Percentiles rank a stretch among this genome's conserved stretches.
These are phyloP conservation scores for Apodospora peruviana DNA, from an alignment of 495 filamentous ascomycete species.

Conservation along the genomic window DNA sequence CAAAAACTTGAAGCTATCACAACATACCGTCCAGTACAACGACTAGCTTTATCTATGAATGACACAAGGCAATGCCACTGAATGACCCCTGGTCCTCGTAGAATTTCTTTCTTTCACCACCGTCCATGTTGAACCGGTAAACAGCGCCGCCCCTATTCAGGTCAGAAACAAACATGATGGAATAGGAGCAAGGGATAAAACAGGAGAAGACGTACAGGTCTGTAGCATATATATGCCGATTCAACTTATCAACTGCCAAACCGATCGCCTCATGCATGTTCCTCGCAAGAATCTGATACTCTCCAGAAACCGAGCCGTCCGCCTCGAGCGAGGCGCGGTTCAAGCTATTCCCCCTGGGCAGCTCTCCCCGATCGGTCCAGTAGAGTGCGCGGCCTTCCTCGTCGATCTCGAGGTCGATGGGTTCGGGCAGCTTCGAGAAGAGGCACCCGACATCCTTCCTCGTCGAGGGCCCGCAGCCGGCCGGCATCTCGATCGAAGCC, in stretches of 20 bases:
- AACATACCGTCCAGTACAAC: too few relatives aligned
- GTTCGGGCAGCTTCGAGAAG: constrained; percentile 42
- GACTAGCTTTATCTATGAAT: too few relatives aligned
- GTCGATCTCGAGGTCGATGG: constrained; percentile 51
- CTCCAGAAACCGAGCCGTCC: constrained; percentile 3
- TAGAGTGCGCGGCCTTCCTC: constrained; percentile 33
- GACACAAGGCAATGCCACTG: constrained; percentile 18
- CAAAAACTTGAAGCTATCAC: too few relatives aligned
- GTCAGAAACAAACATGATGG: background rate
- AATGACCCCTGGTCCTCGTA: constrained; percentile 22
- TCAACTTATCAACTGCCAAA: constrained; percentile 34
- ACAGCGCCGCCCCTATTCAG: constrained; percentile 32
- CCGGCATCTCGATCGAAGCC: constrained; percentile 29
- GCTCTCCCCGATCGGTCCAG: constrained; percentile 53
- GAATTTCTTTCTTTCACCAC: constrained; percentile 29
- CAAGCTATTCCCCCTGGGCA: constrained; percentile 42
- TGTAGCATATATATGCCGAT: constrained; percentile 35
- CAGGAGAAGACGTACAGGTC: constrained; percentile 27
- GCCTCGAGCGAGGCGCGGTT: constrained; percentile 23
- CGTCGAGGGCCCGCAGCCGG: constrained; percentile 7
- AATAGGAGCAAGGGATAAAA: background rate
- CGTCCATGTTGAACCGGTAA: constrained; percentile 41
- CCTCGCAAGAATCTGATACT: constrained; percentile 19
- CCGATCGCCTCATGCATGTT: constrained; percentile 48
- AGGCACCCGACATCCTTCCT: constrained; percentile 38